These are phyloP conservation scores for Lunularia cruciata DNA, from an alignment of 225 moss, liverwort and hornwort genomes.

Conservation along the genomic window DNA sequence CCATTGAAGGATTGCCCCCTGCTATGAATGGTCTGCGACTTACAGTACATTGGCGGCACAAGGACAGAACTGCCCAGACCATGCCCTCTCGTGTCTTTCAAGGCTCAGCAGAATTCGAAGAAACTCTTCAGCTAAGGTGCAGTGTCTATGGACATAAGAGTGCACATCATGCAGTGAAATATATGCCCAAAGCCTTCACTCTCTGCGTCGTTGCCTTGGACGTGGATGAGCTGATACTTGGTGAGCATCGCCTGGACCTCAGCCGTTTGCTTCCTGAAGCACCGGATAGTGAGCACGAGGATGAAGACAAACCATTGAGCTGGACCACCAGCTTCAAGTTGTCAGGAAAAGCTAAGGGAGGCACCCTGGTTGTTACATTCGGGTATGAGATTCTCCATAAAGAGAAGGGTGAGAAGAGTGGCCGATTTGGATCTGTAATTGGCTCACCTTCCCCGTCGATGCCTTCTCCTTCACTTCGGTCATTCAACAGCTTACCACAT, in stretches of 20 bases:
- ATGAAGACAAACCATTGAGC: slow-evolving; percentile 63
- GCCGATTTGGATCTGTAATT: slow-evolving; percentile 39
- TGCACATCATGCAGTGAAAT: slow-evolving; percentile 71
- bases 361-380: slow-evolving; percentile 81
- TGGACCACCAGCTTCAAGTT: slow-evolving; percentile 94
- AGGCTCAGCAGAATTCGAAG: slow-evolving; percentile 82
- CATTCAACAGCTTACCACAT: slow-evolving; percentile 63
- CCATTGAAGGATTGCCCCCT: slow-evolving; percentile 76
- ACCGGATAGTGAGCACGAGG: slow-evolving; percentile 59
- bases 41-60: slow-evolving; percentile 66
- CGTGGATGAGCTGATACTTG: slow-evolving; percentile 81
- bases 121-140: slow-evolving; percentile 72
- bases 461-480: slow-evolving; percentile 68
- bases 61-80: slow-evolving; percentile 83
- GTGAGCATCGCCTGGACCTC: slow-evolving; percentile 81
- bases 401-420: slow-evolving; percentile 52
- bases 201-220: slow-evolving; percentile 82
- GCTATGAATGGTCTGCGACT: slow-evolving; percentile 92
- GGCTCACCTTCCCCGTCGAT: slow-evolving; percentile 46
- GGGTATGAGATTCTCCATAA: slow-evolving; percentile 72
- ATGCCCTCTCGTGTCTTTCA: slow-evolving; percentile 78
- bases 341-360: slow-evolving; percentile 87
- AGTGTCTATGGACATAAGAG: slow-evolving; percentile 78
- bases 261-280: slow-evolving; percentile 75
- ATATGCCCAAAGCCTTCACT: slow-evolving; percentile 80